Evolutionary conservation across 495 filamentous ascomycete species (phyloP).

Genomic region (Penicillium robsamsonii): DNA sequence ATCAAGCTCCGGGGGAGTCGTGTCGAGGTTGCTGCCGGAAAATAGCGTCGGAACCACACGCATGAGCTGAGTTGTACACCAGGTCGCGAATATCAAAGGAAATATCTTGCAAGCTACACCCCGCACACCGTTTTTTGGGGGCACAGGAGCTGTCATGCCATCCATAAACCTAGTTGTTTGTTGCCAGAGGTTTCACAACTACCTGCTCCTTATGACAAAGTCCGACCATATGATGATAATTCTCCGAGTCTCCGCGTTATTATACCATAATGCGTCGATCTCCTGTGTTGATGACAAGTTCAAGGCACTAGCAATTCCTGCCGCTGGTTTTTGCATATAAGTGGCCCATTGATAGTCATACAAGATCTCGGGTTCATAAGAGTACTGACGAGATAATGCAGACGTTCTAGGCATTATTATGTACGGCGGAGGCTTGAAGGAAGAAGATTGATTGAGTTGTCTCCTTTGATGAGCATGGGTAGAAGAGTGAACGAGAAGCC

Average conservation of each 20-base stretch:
- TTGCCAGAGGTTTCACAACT: too few relatives aligned
- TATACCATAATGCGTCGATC: not conserved
- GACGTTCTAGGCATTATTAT: not conserved
- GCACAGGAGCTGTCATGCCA: not conserved
- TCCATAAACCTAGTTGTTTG: not conserved
- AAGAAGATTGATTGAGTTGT: too few relatives aligned
- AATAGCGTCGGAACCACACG: not conserved
- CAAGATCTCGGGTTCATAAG: not conserved
- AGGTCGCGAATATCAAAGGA: not conserved
- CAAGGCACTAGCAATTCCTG: not conserved
- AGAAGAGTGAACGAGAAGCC: not conserved
- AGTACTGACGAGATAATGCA: not conserved
- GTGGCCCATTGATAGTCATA: not conserved
- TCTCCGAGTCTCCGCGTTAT: not conserved
- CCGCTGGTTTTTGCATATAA: not conserved
- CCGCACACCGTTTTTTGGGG: not conserved
- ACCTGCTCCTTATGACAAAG: too few relatives aligned
- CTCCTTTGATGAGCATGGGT: not conserved
- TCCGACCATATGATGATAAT: not conserved
- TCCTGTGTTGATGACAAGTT: not conserved
- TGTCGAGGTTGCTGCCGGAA: not conserved
- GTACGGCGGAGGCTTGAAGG: too few relatives aligned
- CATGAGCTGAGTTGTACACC: not conserved
- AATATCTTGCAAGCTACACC: not conserved
- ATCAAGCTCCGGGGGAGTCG: not conserved